phyloP scores from a whole-genome alignment of 371 early-diverging fungal genomes.

The Smittium mucronatum region DNA sequence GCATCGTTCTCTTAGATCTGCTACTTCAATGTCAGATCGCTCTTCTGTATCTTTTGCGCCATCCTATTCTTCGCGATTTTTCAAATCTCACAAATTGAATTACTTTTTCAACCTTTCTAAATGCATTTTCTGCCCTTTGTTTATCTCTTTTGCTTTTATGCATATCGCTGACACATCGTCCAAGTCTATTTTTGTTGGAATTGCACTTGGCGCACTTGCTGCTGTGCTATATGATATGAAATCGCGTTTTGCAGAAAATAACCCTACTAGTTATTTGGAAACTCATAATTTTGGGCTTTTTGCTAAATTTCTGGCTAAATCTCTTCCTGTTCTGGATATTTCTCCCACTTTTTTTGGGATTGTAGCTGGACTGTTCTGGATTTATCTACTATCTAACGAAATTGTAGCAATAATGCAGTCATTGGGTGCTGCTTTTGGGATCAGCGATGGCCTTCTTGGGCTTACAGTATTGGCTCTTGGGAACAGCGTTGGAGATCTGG shows the following conservation, averaged over 20 bases:
- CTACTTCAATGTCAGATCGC: no score
- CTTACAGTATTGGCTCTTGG: conserved; percentile 74
- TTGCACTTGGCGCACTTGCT: conserved; percentile 2
- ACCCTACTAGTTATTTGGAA: background rate
- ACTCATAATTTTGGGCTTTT: no score
- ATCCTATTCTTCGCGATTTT: no score
- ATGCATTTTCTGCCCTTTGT: background rate
- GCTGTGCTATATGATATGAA: background rate
- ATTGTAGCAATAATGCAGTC: conserved; percentile 67
- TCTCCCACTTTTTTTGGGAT: conserved; percentile 57
- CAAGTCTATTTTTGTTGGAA: background rate
- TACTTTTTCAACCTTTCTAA: background rate
- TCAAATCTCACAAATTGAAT: background rate
- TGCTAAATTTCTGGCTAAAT: no score
- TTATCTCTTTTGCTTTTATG: background rate
- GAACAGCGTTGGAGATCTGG: conserved; percentile 72
- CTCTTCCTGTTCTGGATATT: no score
- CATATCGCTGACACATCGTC: background rate
- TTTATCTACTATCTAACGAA: conserved; percentile 67
- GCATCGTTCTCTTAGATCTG: no score
- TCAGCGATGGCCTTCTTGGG: conserved; percentile 68
- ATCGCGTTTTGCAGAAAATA: background rate
- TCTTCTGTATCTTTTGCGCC: no score
- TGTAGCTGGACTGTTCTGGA: conserved; percentile 56
- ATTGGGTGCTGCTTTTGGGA: conserved; percentile 55